These are phyloP conservation scores for Magnolia sinica DNA, from an alignment of 164 flowering plant genomes.

Conservation along the genomic window DNA sequence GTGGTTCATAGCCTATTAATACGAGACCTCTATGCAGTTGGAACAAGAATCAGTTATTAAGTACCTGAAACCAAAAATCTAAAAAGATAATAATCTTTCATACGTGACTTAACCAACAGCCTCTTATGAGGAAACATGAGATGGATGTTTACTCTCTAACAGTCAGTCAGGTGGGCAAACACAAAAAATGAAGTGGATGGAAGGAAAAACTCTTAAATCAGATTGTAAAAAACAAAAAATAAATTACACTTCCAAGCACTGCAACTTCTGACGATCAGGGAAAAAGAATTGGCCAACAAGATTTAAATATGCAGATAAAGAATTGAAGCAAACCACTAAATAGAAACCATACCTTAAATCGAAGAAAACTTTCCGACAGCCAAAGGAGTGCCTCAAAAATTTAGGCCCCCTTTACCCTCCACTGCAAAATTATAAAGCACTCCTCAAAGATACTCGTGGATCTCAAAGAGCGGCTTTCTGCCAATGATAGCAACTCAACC, in stretches of 20 bases:
- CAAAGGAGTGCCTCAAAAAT: conserved; percentile 33
- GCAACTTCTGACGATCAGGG: conserved; percentile 16
- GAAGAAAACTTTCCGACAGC: conserved; percentile 19
- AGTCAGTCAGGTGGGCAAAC: no score
- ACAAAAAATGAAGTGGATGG: neutral
- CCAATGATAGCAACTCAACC: conserved; percentile 12
- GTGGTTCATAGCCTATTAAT: neutral
- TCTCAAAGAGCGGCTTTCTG: conserved; percentile 8
- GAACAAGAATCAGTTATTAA: neutral
- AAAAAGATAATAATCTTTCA: neutral
- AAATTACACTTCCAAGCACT: conserved; percentile 22
- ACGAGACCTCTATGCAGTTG: neutral
- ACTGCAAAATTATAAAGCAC: conserved; percentile 10
- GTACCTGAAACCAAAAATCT: neutral
- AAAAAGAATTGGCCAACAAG: conserved; percentile 24
- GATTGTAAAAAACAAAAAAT: neutral
- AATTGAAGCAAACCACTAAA: conserved; percentile 12
- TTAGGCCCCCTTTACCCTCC: conserved; percentile 28
- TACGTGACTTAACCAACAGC: neutral
- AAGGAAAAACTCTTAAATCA: conserved; percentile 5
- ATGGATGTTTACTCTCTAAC: no score
- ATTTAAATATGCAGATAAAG: conserved; percentile 17
- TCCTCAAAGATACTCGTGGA: conserved; percentile 6
- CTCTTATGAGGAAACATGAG: neutral
- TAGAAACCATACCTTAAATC: conserved; percentile 25